These are phyloP conservation scores for Crithidia sp. DNA, from an alignment of 208 protist species.

Conservation along the genomic window DNA sequence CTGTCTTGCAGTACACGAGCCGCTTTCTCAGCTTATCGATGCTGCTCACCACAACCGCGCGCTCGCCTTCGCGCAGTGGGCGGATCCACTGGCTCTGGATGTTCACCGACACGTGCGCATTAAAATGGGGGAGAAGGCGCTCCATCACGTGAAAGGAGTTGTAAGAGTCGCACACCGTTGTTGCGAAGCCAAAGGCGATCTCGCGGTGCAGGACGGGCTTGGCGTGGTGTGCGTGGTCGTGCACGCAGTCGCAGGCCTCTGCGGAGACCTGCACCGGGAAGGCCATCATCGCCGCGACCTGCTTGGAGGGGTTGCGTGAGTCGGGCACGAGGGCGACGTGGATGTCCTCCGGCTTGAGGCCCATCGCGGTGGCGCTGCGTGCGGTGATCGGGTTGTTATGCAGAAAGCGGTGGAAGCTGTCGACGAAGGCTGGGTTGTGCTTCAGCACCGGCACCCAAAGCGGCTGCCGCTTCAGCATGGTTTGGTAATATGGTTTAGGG, in stretches of 20 bases:
- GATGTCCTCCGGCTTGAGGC: slow-evolving; percentile 44
- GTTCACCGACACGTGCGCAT: slow-evolving; percentile 73
- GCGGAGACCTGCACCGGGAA: slow-evolving; percentile 51
- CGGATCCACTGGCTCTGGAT: slow-evolving; percentile 49
- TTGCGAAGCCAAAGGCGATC: slow-evolving; percentile 53
- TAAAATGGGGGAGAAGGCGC: slow-evolving; percentile 47
- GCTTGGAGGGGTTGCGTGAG: slow-evolving; percentile 13
- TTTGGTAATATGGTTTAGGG: not conserved
- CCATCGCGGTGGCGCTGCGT: slow-evolving; percentile 18
- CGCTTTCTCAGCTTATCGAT: slow-evolving; percentile 79
- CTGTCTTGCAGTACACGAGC: slow-evolving; percentile 69
- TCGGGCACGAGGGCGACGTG: slow-evolving; percentile 47
- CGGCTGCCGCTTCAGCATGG: slow-evolving; percentile 60
- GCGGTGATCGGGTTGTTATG: slow-evolving; percentile 48
- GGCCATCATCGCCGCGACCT: slow-evolving; percentile 50
- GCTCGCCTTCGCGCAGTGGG: slow-evolving; percentile 48
- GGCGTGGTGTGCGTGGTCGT: not conserved
- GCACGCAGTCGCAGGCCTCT: slow-evolving; percentile 42
- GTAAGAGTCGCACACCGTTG: slow-evolving; percentile 54
- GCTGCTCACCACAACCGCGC: slow-evolving; percentile 55
- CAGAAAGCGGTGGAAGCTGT: slow-evolving; percentile 38
- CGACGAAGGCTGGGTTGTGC: slow-evolving; percentile 57
- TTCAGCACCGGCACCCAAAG: slow-evolving; percentile 63
- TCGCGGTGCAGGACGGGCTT: slow-evolving; percentile 1
- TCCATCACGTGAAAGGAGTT: slow-evolving; percentile 80